Base-by-base conservation (phyloP, 2,329 filamentous ascomycete genomes). In the Nigrograna mackinnonii region DNA sequence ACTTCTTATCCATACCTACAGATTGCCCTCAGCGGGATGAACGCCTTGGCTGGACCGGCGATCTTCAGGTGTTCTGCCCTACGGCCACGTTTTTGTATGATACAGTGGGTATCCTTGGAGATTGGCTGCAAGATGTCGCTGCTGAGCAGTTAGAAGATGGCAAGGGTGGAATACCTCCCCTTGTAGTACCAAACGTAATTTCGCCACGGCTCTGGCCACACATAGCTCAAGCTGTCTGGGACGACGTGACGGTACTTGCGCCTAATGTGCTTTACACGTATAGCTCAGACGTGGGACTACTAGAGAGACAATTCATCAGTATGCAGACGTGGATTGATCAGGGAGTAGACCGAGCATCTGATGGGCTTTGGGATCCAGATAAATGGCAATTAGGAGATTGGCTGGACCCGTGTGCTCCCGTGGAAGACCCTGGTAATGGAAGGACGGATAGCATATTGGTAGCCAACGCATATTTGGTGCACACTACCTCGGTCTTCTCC, bases 21-120 rank as follows among this genome's bases (percentile, higher is more conserved):
- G 81, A 84, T 50, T 82, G 78, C 48, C 79, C 79, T 0, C 77
- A 81, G 47, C 68, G 78, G 1, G 78, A 82, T 39, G 78, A 82
- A 58, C 69, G 78, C 0, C 58, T 81, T 5, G 75, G 76, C 16
- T 79, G 79, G 80, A 78, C 74, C 1, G 75, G 80, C 13, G 75
- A 80, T 48, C 64, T 71, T 6, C 74, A 74, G 28, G 69, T 73
- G 1, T 83, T 83, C 44, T 63, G 68, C 0, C 74, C 76, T 0
- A 75, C 78, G 0, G 73, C 77, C 0, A 76, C 71, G 35, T 82
- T 76, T 47, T 64, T 84, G 0, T 84, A 78, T 57, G 68, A 81
- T 50, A 74, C 75, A 2, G 59, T 69, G 0, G 78, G 75, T 0
- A 75, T 84, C 45, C 74, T 78, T 43, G 53, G 64, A 16, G 67